phyloP scores from a whole-genome alignment of 495 filamentous ascomycete genomes.

The Hypoxylon cercidicola region DNA sequence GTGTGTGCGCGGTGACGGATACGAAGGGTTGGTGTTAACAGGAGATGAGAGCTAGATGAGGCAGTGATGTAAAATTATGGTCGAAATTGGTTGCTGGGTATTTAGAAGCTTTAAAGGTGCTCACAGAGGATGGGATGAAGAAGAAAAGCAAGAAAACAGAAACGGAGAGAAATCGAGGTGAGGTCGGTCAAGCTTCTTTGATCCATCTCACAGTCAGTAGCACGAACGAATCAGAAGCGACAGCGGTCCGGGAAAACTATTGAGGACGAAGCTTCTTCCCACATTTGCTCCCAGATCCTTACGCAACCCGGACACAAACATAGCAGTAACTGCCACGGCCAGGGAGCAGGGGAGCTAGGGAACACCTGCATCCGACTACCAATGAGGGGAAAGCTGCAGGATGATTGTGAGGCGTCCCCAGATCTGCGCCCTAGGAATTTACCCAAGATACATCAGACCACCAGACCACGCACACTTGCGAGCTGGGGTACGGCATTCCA shows the following conservation, averaged over 20 bases:
- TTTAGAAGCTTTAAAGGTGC: constrained; percentile 11
- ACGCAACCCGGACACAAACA: constrained; percentile 32
- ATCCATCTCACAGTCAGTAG: constrained; percentile 42
- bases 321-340: constrained; percentile 14
- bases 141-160: constrained; percentile 30
- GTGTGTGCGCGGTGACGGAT: constrained; percentile 12
- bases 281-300: constrained; percentile 39
- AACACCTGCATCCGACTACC: constrained; percentile 40
- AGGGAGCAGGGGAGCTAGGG: constrained; percentile 30
- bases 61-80: constrained; percentile 15
- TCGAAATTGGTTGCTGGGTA: constrained; percentile 21
- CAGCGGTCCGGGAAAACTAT: constrained; percentile 49
- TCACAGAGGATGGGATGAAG: constrained; percentile 26
- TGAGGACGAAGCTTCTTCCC: constrained; percentile 39
- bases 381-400: constrained; percentile 40
- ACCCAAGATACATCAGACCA: constrained; percentile 26
- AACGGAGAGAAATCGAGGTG: constrained; percentile 41
- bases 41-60: constrained; percentile 8
- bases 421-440: constrained; percentile 27
- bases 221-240: constrained; percentile 47
- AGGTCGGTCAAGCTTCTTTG: constrained; percentile 47
- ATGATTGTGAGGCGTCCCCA: constrained; percentile 29
- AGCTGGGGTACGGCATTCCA: not conserved
- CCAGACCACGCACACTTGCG: not conserved
- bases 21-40: not conserved